Percentiles rank a stretch among this genome's conserved stretches.
Conservation (phyloP, 139 green algal species). For the Haematococcus lacustris region DNA sequence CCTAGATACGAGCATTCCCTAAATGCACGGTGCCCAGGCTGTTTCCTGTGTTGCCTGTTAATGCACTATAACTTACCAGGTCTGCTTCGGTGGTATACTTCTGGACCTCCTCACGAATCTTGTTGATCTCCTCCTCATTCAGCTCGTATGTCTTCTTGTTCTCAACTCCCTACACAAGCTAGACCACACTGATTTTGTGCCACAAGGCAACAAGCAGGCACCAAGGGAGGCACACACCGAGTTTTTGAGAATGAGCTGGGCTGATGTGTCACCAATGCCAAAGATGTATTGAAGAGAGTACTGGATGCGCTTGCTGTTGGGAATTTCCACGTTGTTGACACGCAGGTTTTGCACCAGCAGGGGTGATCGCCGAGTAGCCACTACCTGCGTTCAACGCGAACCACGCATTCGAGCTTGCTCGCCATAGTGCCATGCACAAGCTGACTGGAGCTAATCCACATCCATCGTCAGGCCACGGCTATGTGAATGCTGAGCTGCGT, state of each 20-base stretch:
- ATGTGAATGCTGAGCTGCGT: too few relatives aligned
- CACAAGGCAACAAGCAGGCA: neutral
- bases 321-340: slow-evolving; percentile 96
- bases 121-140: slow-evolving; percentile 93
- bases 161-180: slow-evolving; percentile 67
- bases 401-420: too few relatives aligned
- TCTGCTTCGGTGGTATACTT: slow-evolving; percentile 88
- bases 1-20: too few relatives aligned
- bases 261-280: slow-evolving; percentile 86
- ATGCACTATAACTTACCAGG: slow-evolving; percentile 70
- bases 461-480: too few relatives aligned
- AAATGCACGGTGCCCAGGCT: too few relatives aligned
- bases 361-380: slow-evolving; percentile 38
- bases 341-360: slow-evolving; percentile 75
- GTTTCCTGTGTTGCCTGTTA: neutral
- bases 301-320: slow-evolving; percentile 95
- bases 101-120: slow-evolving; percentile 82
- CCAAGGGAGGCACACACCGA: slow-evolving; percentile 39
- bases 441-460: too few relatives aligned
- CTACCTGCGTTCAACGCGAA: slow-evolving; percentile 31
- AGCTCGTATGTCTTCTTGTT: slow-evolving; percentile 96
- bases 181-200: neutral
- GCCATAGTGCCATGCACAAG: too few relatives aligned
- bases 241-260: slow-evolving; percentile 79
- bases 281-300: slow-evolving; percentile 95